Evolutionary conservation across 768 basidiomycete species (phyloP), one percentile per base, ranked within the genome.

Genomic region (Leucogyrophana mollusca): DNA sequence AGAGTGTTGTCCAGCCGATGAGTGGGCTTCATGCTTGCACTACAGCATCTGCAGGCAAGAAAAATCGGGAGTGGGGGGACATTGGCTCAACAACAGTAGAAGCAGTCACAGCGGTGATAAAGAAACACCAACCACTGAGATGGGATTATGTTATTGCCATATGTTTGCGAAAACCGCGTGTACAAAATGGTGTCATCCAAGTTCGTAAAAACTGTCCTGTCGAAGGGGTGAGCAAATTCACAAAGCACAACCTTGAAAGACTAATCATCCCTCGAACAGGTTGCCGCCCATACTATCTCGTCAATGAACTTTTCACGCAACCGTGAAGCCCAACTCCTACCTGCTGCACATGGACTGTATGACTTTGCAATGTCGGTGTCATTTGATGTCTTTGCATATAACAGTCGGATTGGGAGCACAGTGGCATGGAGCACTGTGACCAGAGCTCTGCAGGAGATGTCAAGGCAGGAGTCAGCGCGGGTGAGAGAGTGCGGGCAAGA

Each of bases 371-470:
- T 27, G 8, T 58, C 49, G 0, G 59, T 53, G 2, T 50, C 52
- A 0, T 40, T 43, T 2, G 47, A 57, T 24, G 9, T 58, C 5
- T 22, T 62, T 50, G 25, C 49, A 18, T 39, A 50, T 32, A 40
- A 45, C 13, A 52, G 43, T 20, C 46, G 50, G 20, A 45, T 53
- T 9, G 51, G 43, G 3, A 32, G 33, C 16, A 56, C 50, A 30
- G 50, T 55, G 11, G 34, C 65, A 2, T 62, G 64, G 17, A 55
- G 38, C n/a, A 53, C 61, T 0, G 50, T 59, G 4, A 48, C 46
- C n/a, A 13, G 48, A 4, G 32, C 55, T 3, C 40, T 60, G 14
- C 40, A 48, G n/a, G 30, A 24, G 0, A 55, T 68, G 4, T 55
- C 61, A 2, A 23, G 55, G 9, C 52, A 58, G 13, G 58, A 63